Evolutionary conservation across 2,329 filamentous ascomycete species (phyloP).

Genomic region (Emergomyces pasteurianus): DNA sequence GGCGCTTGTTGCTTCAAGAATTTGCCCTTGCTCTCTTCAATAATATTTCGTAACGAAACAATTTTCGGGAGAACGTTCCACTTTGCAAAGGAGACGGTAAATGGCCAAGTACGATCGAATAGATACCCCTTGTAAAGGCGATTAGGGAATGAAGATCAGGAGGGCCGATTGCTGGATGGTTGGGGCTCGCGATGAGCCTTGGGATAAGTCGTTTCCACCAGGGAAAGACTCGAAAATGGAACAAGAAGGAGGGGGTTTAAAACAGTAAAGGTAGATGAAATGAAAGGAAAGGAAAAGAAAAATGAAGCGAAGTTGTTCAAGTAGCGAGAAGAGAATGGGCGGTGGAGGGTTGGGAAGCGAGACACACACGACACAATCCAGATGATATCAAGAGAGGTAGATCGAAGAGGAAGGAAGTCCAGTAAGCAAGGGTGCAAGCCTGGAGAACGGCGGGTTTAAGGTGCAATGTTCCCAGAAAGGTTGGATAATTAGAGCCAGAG

Average conservation of each 20-base stretch:
- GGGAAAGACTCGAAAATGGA: slow-evolving; percentile 23
- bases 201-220: slow-evolving; percentile 29
- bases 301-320: background rate
- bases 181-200: slow-evolving; percentile 11
- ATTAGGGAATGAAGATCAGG: background rate
- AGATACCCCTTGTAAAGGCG: background rate
- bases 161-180: background rate
- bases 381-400: background rate
- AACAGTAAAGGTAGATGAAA: slow-evolving; percentile 3
- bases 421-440: slow-evolving; percentile 14
- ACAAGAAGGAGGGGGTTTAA: slow-evolving; percentile 3
- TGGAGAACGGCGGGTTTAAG: background rate
- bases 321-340: background rate
- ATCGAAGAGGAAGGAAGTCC: slow-evolving; percentile 1
- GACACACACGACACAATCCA: background rate
- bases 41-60: background rate
- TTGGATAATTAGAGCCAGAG: slow-evolving; percentile 7
- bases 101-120: background rate
- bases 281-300: slow-evolving; percentile 5
- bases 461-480: background rate
- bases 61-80: background rate
- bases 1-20: background rate
- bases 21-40: background rate
- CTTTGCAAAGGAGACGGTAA: background rate
- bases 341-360: slow-evolving; percentile 1